phyloP scores from a whole-genome alignment of 495 filamentous ascomycete species.

The Xylaria scruposa region DNA sequence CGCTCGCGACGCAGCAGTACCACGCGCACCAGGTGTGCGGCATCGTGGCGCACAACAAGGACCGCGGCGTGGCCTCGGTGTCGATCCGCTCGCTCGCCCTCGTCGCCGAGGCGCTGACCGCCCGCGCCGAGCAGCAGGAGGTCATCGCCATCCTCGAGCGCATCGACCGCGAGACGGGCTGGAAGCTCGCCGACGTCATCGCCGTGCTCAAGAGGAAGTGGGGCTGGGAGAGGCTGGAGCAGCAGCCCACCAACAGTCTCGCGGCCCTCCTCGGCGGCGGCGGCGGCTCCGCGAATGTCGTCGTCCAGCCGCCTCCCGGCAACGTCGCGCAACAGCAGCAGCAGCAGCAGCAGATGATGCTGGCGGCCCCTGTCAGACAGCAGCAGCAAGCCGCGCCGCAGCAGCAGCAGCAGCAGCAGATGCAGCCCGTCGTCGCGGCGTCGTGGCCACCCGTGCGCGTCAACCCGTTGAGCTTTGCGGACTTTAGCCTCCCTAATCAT shows the following conservation, averaged over 20 bases:
- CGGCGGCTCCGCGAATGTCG: background rate
- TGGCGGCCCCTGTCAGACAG: conserved; percentile 9
- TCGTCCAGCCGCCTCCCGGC: background rate
- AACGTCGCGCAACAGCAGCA: conserved; percentile 26
- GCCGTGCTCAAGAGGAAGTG: conserved; percentile 75
- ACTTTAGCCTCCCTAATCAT: conserved; percentile 75
- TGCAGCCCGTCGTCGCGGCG: conserved; percentile 39
- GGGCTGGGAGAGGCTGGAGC: conserved; percentile 67
- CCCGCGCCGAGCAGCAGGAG: conserved; percentile 79
- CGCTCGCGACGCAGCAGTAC: conserved; percentile 68
- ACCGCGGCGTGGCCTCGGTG: conserved; percentile 77
- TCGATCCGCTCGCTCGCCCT: conserved; percentile 80
- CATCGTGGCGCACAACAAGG: conserved; percentile 83
- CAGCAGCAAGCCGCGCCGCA: conserved; percentile 26
- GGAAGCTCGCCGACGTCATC: conserved; percentile 72
- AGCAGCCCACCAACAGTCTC: conserved; percentile 24
- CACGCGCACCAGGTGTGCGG: conserved; percentile 87
- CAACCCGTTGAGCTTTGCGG: conserved; percentile 73
- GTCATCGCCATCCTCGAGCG: conserved; percentile 76
- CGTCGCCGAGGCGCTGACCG: conserved; percentile 75
- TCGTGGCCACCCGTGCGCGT: conserved; percentile 47
- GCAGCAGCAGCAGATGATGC: conserved; percentile 33
- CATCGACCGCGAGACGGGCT: conserved; percentile 79
- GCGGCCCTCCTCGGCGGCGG: conserved; percentile 33
- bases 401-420: conserved; percentile 33